These are phyloP conservation scores for Barnettozyma pratensis DNA, from an alignment of 805 yeast genomes.

Conservation along the genomic window DNA sequence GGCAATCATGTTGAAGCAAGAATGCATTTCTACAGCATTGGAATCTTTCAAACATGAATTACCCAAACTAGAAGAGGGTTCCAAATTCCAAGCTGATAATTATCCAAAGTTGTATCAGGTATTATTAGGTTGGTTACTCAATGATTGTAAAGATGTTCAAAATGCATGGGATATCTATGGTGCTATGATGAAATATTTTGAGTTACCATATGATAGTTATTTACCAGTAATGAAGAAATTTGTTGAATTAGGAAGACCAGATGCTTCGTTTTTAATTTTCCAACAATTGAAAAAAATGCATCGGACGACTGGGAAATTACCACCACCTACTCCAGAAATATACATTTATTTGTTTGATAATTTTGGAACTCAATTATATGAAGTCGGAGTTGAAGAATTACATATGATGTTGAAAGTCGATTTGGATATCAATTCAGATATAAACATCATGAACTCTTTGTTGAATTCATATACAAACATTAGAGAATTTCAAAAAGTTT, in stretches of 20 bases:
- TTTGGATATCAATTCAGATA: constrained; percentile 46
- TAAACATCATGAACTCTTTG: constrained; percentile 53
- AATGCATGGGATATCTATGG: constrained; percentile 55
- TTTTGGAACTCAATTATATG: constrained; percentile 55
- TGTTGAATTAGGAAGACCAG: constrained; percentile 46
- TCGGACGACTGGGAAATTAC: constrained; percentile 42
- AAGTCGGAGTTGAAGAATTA: constrained; percentile 60
- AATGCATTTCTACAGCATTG: constrained; percentile 36
- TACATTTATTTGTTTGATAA: constrained; percentile 55
- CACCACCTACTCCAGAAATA: constrained; percentile 49
- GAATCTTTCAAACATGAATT: constrained; percentile 39
- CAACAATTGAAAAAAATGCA: constrained; percentile 52
- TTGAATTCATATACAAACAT: constrained; percentile 60
- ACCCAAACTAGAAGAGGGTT: constrained; percentile 22
- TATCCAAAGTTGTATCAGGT: constrained; percentile 36
- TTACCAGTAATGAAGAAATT: constrained; percentile 55
- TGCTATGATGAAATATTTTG: constrained; percentile 48
- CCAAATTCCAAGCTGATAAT: constrained; percentile 16
- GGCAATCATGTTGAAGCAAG: constrained; percentile 29
- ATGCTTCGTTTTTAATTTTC: constrained; percentile 58
- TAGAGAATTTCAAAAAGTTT: constrained; percentile 49
- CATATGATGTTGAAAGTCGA: constrained; percentile 66
- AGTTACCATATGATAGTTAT: constrained; percentile 54
- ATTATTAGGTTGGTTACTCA: constrained; percentile 39
- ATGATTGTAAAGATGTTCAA: constrained; percentile 33